These are phyloP conservation scores for Mycena sanguinolenta DNA, from an alignment of 768 basidiomycete genomes.

Conservation along the genomic window DNA sequence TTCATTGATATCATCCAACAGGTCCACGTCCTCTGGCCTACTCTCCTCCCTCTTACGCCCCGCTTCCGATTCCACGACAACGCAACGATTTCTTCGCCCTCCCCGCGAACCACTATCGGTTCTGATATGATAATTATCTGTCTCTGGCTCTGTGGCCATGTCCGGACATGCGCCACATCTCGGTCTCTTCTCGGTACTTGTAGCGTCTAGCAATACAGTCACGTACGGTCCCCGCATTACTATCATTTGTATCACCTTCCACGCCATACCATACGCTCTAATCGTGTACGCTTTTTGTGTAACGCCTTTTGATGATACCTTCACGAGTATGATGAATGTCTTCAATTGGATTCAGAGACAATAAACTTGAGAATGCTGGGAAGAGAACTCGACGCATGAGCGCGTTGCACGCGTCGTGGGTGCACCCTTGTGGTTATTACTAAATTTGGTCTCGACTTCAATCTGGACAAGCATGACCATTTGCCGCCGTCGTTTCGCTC, in stretches of 20 bases:
- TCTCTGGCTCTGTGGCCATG: slow-evolving; percentile 31
- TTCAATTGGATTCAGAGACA: neutral
- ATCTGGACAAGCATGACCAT: neutral
- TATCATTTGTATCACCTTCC: slow-evolving; percentile 26
- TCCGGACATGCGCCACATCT: slow-evolving; percentile 34
- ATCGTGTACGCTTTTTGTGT: slow-evolving; percentile 24
- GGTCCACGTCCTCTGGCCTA: slow-evolving; percentile 64
- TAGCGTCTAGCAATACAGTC: slow-evolving; percentile 33
- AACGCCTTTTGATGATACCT: slow-evolving; percentile 15
- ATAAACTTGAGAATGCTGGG: neutral
- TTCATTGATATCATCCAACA: slow-evolving; percentile 14
- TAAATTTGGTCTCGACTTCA: neutral
- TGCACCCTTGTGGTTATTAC: neutral
- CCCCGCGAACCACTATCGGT: slow-evolving; percentile 27
- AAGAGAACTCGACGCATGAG: neutral
- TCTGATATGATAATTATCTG: slow-evolving; percentile 23
- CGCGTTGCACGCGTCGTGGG: neutral
- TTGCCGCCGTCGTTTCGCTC: neutral
- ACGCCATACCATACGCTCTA: slow-evolving; percentile 26
- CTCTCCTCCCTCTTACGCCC: slow-evolving; percentile 64
- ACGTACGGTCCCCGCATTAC: neutral
- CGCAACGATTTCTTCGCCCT: slow-evolving; percentile 45
- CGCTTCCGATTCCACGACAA: slow-evolving; percentile 44
- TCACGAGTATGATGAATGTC: neutral
- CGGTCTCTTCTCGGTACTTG: slow-evolving; percentile 28